Base-by-base conservation (phyloP, 306 rosid genomes). In the Mimosa pudica region DNA sequence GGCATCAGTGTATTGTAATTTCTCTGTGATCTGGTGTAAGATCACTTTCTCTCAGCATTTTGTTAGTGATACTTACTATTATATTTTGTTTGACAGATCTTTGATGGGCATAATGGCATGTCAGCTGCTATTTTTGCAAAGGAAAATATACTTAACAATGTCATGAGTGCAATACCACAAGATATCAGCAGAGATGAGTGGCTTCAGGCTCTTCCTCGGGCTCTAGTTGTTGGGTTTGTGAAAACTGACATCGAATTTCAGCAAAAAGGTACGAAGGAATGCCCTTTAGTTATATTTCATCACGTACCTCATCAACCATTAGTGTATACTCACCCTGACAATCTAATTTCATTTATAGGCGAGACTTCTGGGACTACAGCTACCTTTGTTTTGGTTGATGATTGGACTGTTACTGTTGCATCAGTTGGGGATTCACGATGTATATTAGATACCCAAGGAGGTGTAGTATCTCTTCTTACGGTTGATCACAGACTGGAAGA, bases 331-430 rank as follows among this genome's bases (percentile, higher is more conserved):
- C 75, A 52, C 47, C 46, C 70, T 80, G 63, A 74, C 75, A 44
- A 49, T 70, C 45, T 71, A 55, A 70, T 76, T 38, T 83, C 58
- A 46, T 79, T 42, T 68, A 78, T 90, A 95, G 99, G 99, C 46
- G 99, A 95, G 86, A 95, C 99, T 73, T 95, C 99, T 64, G 99
- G 99, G 77, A 95, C 99, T n/a, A 95, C 99, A 24, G 99, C 90
- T 71, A 95, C 99, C 47, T 89, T 95, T 83, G 98, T 95, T 80
- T 75, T 95, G 79, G 82, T 95, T 72, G 99, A 95, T 77, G 96
- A 84, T 51, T 95, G 98, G 98, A 95, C 98, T 83, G 90, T 95
- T 72, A 95, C 98, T 49, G 98, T 91, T 73, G 98, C 98, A 62
- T 95, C 97, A 71, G 98, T 95, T 69, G 98, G 98, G 78, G 98